Base-by-base conservation (phyloP, 2,329 filamentous ascomycete genomes). In the Aspergillus phoenicis region DNA sequence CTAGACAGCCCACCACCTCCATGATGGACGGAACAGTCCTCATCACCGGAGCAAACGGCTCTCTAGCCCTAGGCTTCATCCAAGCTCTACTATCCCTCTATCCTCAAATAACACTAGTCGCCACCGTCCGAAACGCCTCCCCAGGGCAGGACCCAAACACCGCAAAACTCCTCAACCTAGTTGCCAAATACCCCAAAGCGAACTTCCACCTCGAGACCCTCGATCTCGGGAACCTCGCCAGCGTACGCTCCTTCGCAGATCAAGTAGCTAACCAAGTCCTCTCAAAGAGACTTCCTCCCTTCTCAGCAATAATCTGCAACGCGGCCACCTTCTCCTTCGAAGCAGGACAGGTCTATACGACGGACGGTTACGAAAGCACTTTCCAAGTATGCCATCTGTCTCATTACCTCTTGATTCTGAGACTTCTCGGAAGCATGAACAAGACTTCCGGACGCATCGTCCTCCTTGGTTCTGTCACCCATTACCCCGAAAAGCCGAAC, bases 301-400 rank as follows among this genome's bases (percentile, higher is more conserved):
- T 81, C 24, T 61, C 61, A 15, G 68, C 70, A n/a, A 75, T 81
- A 20, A 64, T 81, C 24, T 78, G 75, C 63, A 81, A 80, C 60
- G 78, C 78, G 7, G 76, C 73, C 60, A 73, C 75, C 47, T 77
- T 75, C 73, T 78, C 77, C 28, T 63, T 80, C 10, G 62, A 69
- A 20, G 54, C 57, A 5, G 70, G 70, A 8, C 62, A 71, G 2
- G 71, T 77, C 58, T 64, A 73, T 24, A 78, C 77, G 1, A 61
- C 43, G 0, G 78, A 80, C 58, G 71, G 73, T 6, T 75, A 72
- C 28, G 78, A 81, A 54, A 75, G 72, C 52, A 75, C 74, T 1
- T 74, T 81, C 24, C 75, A 79, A 58, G 72, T 81, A 4, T 73
- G 70, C 45, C 74, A 80, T 60, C 61, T 80, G 43, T 70, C 77